Evolutionary conservation across 805 yeast species (phyloP).

Genomic region (Candida michaelii): DNA sequence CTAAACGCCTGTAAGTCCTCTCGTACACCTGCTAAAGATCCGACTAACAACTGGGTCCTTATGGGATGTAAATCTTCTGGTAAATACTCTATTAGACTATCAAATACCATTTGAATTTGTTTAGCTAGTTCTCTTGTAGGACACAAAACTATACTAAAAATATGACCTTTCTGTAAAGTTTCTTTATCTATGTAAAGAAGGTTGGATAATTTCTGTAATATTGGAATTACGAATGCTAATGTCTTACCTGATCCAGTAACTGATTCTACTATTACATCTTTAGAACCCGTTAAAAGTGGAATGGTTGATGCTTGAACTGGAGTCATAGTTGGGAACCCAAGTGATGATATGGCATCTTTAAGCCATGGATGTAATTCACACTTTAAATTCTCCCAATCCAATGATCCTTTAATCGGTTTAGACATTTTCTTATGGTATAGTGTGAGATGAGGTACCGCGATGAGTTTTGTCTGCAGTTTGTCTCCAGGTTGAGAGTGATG

Average conservation of each 20-base stretch:
- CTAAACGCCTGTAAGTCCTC: constrained; percentile 68
- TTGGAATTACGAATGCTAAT: constrained; percentile 82
- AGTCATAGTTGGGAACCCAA: constrained; percentile 83
- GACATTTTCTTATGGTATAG: constrained; percentile 2
- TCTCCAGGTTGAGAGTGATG: constrained; percentile 20
- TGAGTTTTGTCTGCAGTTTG: not conserved
- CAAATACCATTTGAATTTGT: constrained; percentile 70
- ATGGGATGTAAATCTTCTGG: constrained; percentile 49
- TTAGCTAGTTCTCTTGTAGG: constrained; percentile 72
- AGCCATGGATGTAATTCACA: constrained; percentile 68
- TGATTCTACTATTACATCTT: constrained; percentile 96
- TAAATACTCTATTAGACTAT: constrained; percentile 54
- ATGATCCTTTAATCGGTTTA: constrained; percentile 34
- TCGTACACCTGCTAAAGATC: constrained; percentile 59
- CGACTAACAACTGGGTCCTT: constrained; percentile 62
- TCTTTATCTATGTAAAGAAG: constrained; percentile 25
- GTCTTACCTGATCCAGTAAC: constrained; percentile 99
- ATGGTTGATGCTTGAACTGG: constrained; percentile 96
- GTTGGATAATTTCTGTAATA: constrained; percentile 60
- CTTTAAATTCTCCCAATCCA: constrained; percentile 60
- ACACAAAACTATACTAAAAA: constrained; percentile 70
- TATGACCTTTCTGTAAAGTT: constrained; percentile 57
- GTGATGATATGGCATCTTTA: constrained; percentile 62
- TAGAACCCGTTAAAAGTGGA: constrained; percentile 77
- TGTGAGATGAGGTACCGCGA: constrained; percentile 8